Base-by-base conservation (phyloP, 305 asterid species). In the Fraxinus greggii region DNA sequence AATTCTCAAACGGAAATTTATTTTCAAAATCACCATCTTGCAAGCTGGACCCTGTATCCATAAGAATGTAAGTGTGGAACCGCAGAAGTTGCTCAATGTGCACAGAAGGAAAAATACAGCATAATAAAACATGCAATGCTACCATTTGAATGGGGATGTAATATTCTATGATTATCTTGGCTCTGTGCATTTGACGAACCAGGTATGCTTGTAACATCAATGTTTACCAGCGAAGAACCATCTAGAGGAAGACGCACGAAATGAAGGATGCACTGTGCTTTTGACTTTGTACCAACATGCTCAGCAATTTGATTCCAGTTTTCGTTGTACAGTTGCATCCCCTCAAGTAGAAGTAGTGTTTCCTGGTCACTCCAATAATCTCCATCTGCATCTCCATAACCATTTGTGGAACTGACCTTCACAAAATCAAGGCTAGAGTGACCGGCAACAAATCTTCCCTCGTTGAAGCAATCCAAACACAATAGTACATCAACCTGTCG, bases 361-460 rank as follows among this genome's bases (percentile, higher is more conserved):
- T 96, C 99, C 88, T 93, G 95, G 86, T 92, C 97, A 77, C 90
- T 91, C 98, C 99, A 96, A 87, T 88, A 90, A 86, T 96, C 97
- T 81, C 94, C 97, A 85, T 92, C 98, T 79, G 80, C 88, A 87
- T 91, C 92, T 83, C 88, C 92, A 85, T 88, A 91, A 79, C 91
- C 90, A 81, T 89, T 91, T 84, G 87, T 81, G 80, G 93, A 88
- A 79, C 88, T 90, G 70, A 86, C 93, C 90, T 92, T 95, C 76
- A 88, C 84, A 78, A 92, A 96, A 85, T 96, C 99, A 85, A 94
- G 87, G 89, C 97, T 94, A 75, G 98, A 96, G 88, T 96, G 99
- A 83, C 99, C 98, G 79, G 89, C 88, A 63, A 92, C 92, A 90
- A 93, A 96, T 88, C 88, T 86, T 84, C 99, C 99, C 87, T 93